These are phyloP conservation scores for Neurospora tetrasperma DNA, from an alignment of 495 filamentous ascomycete species.

Conservation along the genomic window DNA sequence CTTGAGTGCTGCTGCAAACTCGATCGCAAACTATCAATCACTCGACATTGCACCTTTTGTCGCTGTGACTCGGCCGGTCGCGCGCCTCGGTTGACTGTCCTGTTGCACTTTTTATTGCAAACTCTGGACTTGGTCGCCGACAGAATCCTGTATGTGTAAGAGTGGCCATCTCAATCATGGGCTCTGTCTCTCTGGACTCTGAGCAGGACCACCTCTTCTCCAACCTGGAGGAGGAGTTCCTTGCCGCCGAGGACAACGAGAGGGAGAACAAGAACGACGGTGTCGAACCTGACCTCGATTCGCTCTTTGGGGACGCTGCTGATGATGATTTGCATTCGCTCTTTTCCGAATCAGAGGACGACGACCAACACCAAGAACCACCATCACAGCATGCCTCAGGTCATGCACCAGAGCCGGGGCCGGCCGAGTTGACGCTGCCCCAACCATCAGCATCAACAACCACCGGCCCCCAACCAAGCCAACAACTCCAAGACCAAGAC, in stretches of 20 bases:
- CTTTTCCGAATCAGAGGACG: slow-evolving; percentile 11
- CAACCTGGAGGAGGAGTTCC: slow-evolving; percentile 31
- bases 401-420: slow-evolving; percentile 4
- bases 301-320: slow-evolving; percentile 14
- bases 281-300: slow-evolving; percentile 13
- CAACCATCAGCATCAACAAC: neutral
- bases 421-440: neutral
- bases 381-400: neutral
- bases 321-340: slow-evolving; percentile 13
- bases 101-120: slow-evolving; percentile 1
- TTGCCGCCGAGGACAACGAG: slow-evolving; percentile 42
- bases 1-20: neutral
- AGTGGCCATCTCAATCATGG: slow-evolving; percentile 17
- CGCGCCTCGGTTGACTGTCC: neutral
- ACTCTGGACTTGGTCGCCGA: neutral
- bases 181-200: slow-evolving; percentile 19
- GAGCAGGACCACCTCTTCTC: slow-evolving; percentile 33
- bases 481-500: neutral
- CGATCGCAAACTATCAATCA: neutral
- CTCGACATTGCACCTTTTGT: neutral
- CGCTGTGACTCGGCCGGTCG: neutral
- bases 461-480: neutral
- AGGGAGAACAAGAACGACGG: neutral
- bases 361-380: slow-evolving; percentile 7
- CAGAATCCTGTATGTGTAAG: neutral